Evolutionary conservation across 768 basidiomycete genomes (phyloP).

Genomic region (Strobilomyces dryophilus): DNA sequence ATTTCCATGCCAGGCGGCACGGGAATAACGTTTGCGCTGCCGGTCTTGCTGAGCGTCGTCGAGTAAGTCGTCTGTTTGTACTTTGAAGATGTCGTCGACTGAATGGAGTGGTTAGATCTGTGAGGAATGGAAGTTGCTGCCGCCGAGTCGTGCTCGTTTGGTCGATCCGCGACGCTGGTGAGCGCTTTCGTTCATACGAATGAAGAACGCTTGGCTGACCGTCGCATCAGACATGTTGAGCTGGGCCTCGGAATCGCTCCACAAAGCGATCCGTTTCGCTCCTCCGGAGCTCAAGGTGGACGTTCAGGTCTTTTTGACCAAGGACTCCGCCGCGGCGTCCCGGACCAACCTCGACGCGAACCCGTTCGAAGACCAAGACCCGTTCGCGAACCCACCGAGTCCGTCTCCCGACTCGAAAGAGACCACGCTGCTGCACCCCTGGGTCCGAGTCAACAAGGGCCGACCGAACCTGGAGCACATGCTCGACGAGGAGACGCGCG

Average conservation of each 20-base stretch:
- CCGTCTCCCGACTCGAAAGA: neutral
- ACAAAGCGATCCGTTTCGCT: constrained; percentile 10
- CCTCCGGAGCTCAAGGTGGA: constrained; percentile 14
- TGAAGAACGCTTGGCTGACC: neutral
- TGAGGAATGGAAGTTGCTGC: constrained; percentile 21
- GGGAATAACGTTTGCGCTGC: constrained; percentile 45
- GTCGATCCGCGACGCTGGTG: constrained; percentile 39
- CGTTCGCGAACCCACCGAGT: neutral
- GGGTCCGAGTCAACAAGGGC: constrained; percentile 30
- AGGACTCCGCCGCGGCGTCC: neutral
- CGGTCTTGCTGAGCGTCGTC: constrained; percentile 41
- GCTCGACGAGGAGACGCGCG: constrained; percentile 33
- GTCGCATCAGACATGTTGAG: constrained; percentile 10
- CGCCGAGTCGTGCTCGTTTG: constrained; percentile 39
- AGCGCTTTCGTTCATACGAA: neutral
- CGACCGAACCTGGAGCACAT: constrained; percentile 39
- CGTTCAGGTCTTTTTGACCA: constrained; percentile 16
- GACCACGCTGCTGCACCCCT: neutral
- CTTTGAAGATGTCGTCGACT: neutral
- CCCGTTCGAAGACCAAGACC: neutral
- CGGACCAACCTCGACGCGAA: constrained; percentile 3
- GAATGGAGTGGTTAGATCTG: constrained; percentile 2
- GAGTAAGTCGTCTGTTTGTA: constrained; percentile 27
- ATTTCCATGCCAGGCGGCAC: constrained; percentile 38
- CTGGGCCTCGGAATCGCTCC: constrained; percentile 12